These are phyloP conservation scores for Eucalyptus victrix DNA, from an alignment of 345 rosid species.

Conservation along the genomic window DNA sequence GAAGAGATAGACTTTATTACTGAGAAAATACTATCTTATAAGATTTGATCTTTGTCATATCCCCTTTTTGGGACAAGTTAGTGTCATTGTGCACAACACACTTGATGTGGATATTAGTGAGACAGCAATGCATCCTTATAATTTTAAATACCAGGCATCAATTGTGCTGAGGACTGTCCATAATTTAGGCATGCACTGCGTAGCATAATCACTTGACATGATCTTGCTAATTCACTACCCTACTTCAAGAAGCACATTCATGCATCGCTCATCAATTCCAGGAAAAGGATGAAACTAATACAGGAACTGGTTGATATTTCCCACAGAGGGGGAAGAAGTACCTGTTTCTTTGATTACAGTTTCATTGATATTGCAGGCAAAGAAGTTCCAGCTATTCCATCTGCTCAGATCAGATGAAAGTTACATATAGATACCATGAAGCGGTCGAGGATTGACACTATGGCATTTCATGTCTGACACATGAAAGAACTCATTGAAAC, in stretches of 20 bases:
- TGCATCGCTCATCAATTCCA: not conserved
- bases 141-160: not conserved
- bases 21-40: not conserved
- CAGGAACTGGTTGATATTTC: not conserved
- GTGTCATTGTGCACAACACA: not conserved
- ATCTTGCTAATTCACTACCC: not conserved
- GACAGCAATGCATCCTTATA: not conserved
- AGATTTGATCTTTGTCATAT: not conserved
- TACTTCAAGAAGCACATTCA: not conserved
- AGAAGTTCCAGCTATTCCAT: constrained; percentile 99
- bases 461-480: not conserved
- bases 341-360: constrained; percentile 85
- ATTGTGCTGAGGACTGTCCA: not conserved
- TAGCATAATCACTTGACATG: not conserved
- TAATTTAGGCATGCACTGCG: not conserved
- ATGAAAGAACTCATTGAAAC: not conserved
- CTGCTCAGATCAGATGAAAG: constrained; percentile 26
- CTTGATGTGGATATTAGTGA: not conserved
- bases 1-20: not conserved
- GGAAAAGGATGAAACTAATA: not conserved
- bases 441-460: not conserved
- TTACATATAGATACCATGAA: not conserved
- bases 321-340: constrained; percentile 1
- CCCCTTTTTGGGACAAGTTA: not conserved
- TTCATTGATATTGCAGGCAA: constrained; percentile 81